These are phyloP conservation scores for Calonectria hawksworthii DNA, from an alignment of 2,329 filamentous ascomycete genomes.

Conservation along the genomic window DNA sequence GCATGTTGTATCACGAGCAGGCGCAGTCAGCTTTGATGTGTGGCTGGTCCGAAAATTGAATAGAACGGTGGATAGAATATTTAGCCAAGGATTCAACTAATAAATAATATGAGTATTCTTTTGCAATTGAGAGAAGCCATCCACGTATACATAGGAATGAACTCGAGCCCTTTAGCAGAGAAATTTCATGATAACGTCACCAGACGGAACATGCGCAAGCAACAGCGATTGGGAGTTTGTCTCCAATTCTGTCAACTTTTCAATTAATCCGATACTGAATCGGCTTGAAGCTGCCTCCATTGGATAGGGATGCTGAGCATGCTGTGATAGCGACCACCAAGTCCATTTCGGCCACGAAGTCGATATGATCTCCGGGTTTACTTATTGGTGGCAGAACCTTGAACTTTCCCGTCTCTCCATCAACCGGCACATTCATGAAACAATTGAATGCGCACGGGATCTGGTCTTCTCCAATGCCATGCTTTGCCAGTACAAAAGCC, in stretches of 20 bases:
- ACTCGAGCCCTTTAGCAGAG: too few species aligned
- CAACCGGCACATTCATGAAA: conserved; percentile 14
- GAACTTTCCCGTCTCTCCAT: conserved; percentile 12
- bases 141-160: too few species aligned
- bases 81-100: too few species aligned
- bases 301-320: conserved; percentile 5
- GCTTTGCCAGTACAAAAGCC: neutral
- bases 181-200: too few species aligned
- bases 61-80: too few species aligned
- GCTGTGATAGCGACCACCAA: conserved; percentile 13
- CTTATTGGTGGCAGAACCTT: neutral
- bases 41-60: too few species aligned
- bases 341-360: conserved; percentile 7
- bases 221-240: neutral
- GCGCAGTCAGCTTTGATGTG: too few species aligned
- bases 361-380: conserved; percentile 4
- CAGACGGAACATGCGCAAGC: neutral
- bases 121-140: too few species aligned
- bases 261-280: conserved; percentile 8
- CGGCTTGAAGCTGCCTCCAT: conserved; percentile 4
- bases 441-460: conserved; percentile 20
- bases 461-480: neutral
- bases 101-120: too few species aligned
- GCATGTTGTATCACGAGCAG: too few species aligned
- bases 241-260: neutral